Evolutionary conservation across 2,329 filamentous ascomycete genomes (phyloP), one percentile per base, ranked within the genome.

Genomic region (Periconia sp.): DNA sequence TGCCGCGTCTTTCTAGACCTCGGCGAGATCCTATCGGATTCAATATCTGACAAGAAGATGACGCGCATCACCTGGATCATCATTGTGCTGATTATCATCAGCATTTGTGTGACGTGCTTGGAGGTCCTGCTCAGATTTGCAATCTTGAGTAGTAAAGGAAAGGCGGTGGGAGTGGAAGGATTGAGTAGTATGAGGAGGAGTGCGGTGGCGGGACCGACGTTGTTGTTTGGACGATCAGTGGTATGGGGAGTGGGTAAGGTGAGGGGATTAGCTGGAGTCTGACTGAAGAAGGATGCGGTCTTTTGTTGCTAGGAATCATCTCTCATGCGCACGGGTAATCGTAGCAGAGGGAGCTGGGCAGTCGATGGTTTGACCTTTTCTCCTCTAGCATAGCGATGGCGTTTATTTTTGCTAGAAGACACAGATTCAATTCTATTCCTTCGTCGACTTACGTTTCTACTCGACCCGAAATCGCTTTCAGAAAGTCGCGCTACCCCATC

Each of bases 11-110:
- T 99, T 73, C 82, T 99, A 13, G 94, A 99, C 69, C 83, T 99
- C 8, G 92, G 94, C 32, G 92, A 96, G 72, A 96, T 99, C 17
- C 77, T 99, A 1, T 91, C 88, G 11, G 92, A 99, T 71, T 89
- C 85, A 2, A 92, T 96, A 40, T 89, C 89, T 16, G 91, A 97
- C 67, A 87, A 89, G 55, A 96, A 96, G 70, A 97, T 96, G 88
- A 96, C 90, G 56, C 80, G 81, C 54, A 95, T 96, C 66, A 99
- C 94, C 1, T 97, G 92, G 92, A 97, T 99, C 69, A 87, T 97
- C 70, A 99, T 99, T 61, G 80, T 96, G 32, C 81, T 99, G 32
- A 99, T 99, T 65, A 72, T 95, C 33, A 77, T 97, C 55, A 92
- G 87, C 65, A 97, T 99, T 61, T 77, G 91, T 38, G 90, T 99